These are phyloP conservation scores for Candida quercuum DNA, from an alignment of 805 yeast genomes.

Conservation along the genomic window DNA sequence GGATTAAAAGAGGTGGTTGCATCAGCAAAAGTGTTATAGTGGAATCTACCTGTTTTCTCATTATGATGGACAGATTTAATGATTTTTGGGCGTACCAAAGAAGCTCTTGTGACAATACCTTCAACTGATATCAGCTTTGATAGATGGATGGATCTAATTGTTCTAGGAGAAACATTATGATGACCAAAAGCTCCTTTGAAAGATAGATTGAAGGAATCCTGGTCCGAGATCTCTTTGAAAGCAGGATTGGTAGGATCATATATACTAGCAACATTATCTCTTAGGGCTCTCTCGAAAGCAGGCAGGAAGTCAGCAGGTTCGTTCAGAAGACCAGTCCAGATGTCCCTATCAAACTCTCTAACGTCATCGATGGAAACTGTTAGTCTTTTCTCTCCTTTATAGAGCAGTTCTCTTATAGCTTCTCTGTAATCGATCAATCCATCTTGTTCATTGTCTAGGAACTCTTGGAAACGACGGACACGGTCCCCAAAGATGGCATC, in stretches of 20 bases:
- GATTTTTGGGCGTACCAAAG: slow-evolving; percentile 88
- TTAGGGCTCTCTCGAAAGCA: slow-evolving; percentile 80
- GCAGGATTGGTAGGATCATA: slow-evolving; percentile 57
- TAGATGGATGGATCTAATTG: slow-evolving; percentile 69
- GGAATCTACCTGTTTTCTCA: slow-evolving; percentile 76
- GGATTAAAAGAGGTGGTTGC: slow-evolving; percentile 89
- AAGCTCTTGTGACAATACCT: slow-evolving; percentile 93
- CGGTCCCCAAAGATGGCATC: slow-evolving; percentile 69
- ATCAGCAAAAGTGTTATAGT: slow-evolving; percentile 88
- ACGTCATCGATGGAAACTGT: slow-evolving; percentile 80
- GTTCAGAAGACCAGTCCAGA: slow-evolving; percentile 71
- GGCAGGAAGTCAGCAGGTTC: slow-evolving; percentile 84
- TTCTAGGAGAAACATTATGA: slow-evolving; percentile 81
- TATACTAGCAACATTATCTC: slow-evolving; percentile 71
- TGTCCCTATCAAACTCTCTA: slow-evolving; percentile 71
- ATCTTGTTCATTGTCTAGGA: slow-evolving; percentile 56
- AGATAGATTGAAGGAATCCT: slow-evolving; percentile 65
- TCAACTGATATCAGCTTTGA: slow-evolving; percentile 84
- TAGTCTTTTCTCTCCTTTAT: slow-evolving; percentile 60
- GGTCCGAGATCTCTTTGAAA: slow-evolving; percentile 47
- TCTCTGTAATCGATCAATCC: slow-evolving; percentile 55
- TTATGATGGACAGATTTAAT: slow-evolving; percentile 90
- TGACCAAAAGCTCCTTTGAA: slow-evolving; percentile 91
- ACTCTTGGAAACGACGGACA: slow-evolving; percentile 83
- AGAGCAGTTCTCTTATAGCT: slow-evolving; percentile 67